Evolutionary conservation across 2,329 filamentous ascomycete species (phyloP).

Genomic region (Chaetomium globosum): DNA sequence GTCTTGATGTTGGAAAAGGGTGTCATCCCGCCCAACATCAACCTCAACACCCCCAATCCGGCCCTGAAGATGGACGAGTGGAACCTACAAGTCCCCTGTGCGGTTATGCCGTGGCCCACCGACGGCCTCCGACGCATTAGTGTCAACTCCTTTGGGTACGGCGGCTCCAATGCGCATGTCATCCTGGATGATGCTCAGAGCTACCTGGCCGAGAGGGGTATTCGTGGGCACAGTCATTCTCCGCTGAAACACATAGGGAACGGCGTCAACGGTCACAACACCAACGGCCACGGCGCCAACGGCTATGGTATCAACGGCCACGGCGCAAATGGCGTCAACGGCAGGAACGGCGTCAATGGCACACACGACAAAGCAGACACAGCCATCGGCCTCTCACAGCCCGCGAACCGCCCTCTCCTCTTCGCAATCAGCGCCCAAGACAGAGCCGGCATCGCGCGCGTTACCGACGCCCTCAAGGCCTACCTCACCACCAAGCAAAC

Average conservation of each 20-base stretch:
- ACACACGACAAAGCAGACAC: background rate
- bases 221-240: background rate
- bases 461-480: background rate
- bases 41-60: background rate
- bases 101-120: constrained; percentile 1
- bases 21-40: constrained; percentile 10
- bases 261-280: background rate
- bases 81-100: background rate
- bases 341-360: background rate
- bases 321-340: background rate
- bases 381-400: background rate
- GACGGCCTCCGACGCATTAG: background rate
- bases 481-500: background rate
- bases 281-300: background rate
- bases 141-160: constrained; percentile 9
- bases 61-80: constrained; percentile 6
- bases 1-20: constrained; percentile 10
- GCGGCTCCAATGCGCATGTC: constrained; percentile 8
- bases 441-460: constrained; percentile 8
- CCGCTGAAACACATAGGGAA: background rate
- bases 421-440: constrained; percentile 11
- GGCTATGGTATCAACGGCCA: background rate
- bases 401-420: background rate
- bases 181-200: constrained; percentile 8
- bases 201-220: background rate